Evolutionary conservation across 345 rosid genomes (phyloP), one percentile per base, ranked within the genome.

Genomic region (Schrenkiella parvula): DNA sequence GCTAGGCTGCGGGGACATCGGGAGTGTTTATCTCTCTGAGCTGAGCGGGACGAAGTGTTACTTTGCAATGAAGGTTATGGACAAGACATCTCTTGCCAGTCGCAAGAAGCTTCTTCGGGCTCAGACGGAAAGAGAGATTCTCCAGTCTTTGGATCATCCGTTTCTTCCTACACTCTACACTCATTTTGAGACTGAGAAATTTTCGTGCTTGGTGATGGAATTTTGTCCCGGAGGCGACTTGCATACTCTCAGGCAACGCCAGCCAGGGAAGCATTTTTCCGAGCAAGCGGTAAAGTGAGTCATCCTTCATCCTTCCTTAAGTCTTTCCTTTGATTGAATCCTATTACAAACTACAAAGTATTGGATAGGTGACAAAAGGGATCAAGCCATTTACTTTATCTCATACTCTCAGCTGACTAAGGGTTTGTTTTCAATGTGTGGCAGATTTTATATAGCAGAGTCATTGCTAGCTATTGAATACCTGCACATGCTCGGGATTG

Each of bases 21-120:
- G 98, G 53, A 92, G 98, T 73, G 98, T 92, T 38, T 86, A 92
- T 78, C 85, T 91, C 60, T 89, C 96, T 2, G 98, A 89, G 87
- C 82, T 92, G 76, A 86, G 85, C 63, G 98, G 98, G 79, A 92
- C 89, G 0, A 89, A 83, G 72, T 85, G 98, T 78, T 81, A 84
- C 77, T 89, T 92, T 75, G 98, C 96, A 3, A 89, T 88, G 96
- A 92, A 92, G 81, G 98, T 92, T 28, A 92, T 92, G 98, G 98
- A 92, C 70, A 89, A 92, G 83, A 89, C 88, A 37, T 88, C 96
- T 70, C 83, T 92, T 64, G 98, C 92, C 0, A 84, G 88, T 60
- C 92, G 96, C 35, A 89, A 92, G 81, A 92, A 89, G 85, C 86
- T 92, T 61, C 91, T 88, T 73, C 85, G 98, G 21, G 98, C 95